Base-by-base conservation (phyloP, 2,329 filamentous ascomycete genomes). In the Pseudocercospora musae region DNA sequence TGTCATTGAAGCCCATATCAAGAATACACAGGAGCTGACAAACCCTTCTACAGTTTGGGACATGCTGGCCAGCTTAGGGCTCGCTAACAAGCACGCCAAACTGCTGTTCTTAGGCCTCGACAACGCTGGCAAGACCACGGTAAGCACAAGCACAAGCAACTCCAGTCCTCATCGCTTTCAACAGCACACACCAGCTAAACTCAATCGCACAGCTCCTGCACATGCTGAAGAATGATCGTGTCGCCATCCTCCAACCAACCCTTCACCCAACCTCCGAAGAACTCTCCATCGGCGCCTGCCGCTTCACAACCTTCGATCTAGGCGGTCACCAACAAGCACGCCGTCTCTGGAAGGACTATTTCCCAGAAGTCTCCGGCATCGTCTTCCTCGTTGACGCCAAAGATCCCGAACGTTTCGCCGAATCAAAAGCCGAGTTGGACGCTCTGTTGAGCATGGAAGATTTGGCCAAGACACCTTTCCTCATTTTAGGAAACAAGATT, bases 401-500 rank as follows among this genome's bases (percentile, higher is more conserved):
- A 82, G 95, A 99, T 80, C 89, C 92, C 79, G 94, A 98, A 82
- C 92, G 95, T 70, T 91, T 99, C 78, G 78, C 85, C 73, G 95
- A 99, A 83, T 90, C 92, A 75, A 98, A 98, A 84, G 94, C 90
- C 72, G 95, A 99, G 83, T 90, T 99, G 66, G 95, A 99, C 75
- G 72, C 91, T 58, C 89, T 98, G 57, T 85, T 99, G 70, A 88
- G 91, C 66, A 97, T 99, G 94, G 95, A 99, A 81, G 94, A 98
- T 77, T 87, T 99, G 42, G 83, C 87, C 77, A 97, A 96, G 84
- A 95, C 96, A 8, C 95, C 95, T 59, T 98, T 98, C 78, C 87
- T 98, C 65, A 87, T 99, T 71, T 87, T 99, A 67, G 95, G 95
- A 72, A 99, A 99, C 87, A 99, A 99, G 87, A 99, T 99, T 78